Conservation (phyloP, 2,329 filamentous ascomycete species). For the Trichoderma sp. region DNA sequence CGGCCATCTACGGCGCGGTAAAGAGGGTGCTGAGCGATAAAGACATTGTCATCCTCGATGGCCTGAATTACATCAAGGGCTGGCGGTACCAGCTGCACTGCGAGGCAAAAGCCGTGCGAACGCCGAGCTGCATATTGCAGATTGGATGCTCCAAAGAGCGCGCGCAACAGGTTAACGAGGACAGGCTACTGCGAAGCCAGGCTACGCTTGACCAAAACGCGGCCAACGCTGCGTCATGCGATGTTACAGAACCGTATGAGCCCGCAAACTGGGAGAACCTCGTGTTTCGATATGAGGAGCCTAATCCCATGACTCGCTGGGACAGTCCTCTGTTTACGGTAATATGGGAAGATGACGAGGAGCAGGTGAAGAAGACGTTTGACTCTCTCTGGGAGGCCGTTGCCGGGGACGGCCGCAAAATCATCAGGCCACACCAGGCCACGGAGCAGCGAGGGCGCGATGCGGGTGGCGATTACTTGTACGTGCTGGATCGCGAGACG, state of each 20-base stretch:
- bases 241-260: conserved; percentile 45
- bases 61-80: conserved; percentile 84
- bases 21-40: conserved; percentile 70
- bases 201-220: not conserved
- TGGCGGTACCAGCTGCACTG: conserved; percentile 85
- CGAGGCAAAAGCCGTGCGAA: conserved; percentile 76
- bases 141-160: conserved; percentile 55
- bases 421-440: conserved; percentile 70
- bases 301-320: conserved; percentile 81
- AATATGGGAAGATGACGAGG: conserved; percentile 68
- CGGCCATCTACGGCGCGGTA: conserved; percentile 71
- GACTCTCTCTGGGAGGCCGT: conserved; percentile 73
- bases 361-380: conserved; percentile 54
- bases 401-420: conserved; percentile 59
- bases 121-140: conserved; percentile 71
- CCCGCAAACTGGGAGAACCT: conserved; percentile 70
- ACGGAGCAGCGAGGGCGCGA: conserved; percentile 64
- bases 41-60: conserved; percentile 76
- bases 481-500: conserved; percentile 74
- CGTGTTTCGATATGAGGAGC: conserved; percentile 80
- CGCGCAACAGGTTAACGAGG: conserved; percentile 58
- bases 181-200: conserved; percentile 41
- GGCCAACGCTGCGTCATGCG: not conserved
- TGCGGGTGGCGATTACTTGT: conserved; percentile 70
- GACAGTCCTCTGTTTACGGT: conserved; percentile 79